Percentiles rank a stretch among this genome's conserved stretches.
These are phyloP conservation scores for Trichoderma semiorbis DNA, from an alignment of 2,329 filamentous ascomycete genomes.

Conservation along the genomic window DNA sequence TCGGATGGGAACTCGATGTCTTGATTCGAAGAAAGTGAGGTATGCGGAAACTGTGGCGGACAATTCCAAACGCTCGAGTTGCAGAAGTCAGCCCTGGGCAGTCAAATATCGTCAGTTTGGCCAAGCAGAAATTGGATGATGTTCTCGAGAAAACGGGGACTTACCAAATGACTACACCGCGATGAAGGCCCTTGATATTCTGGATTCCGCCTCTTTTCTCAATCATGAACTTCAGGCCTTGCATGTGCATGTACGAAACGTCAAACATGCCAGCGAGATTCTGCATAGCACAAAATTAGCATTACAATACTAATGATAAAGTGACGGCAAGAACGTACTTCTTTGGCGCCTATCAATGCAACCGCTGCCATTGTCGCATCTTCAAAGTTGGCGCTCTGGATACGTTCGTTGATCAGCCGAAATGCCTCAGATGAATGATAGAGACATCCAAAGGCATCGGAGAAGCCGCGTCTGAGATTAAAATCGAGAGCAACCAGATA, in stretches of 20 bases:
- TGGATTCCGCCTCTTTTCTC: not conserved
- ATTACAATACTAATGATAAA: too few species aligned
- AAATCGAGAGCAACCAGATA: slow-evolving; percentile 9
- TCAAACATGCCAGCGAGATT: slow-evolving; percentile 8
- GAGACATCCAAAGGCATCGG: not conserved
- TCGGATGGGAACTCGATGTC: not conserved
- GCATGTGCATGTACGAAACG: slow-evolving; percentile 11
- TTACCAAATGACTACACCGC: not conserved
- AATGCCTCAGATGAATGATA: slow-evolving; percentile 13
- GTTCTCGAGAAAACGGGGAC: fast-evolving
- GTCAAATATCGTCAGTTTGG: not conserved
- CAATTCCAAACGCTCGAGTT: slow-evolving; percentile 8
- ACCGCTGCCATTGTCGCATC: slow-evolving; percentile 10
- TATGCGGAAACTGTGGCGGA: not conserved
- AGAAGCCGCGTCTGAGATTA: not conserved
- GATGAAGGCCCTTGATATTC: not conserved
- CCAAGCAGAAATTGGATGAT: not conserved
- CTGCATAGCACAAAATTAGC: not conserved
- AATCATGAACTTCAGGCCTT: slow-evolving; percentile 1
- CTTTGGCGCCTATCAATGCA: not conserved
- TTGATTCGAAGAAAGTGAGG: not conserved
- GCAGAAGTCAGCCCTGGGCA: slow-evolving; percentile 10
- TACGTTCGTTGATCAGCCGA: not conserved
- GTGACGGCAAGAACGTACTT: not conserved
- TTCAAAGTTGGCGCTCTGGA: not conserved